phyloP scores from a whole-genome alignment of 1,139 yeast genomes.

The Geotrichum australiense region DNA sequence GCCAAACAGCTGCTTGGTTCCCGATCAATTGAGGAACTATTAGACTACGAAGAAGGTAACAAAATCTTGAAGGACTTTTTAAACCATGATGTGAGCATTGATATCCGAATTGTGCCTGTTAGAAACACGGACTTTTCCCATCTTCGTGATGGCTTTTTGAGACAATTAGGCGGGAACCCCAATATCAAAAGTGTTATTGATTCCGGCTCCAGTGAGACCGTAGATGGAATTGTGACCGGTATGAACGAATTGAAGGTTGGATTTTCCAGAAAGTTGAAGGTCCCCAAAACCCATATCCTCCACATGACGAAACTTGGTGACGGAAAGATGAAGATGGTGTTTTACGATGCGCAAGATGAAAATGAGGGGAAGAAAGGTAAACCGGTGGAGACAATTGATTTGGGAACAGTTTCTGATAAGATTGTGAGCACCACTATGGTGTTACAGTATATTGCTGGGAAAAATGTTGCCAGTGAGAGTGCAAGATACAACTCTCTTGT shows the following conservation, averaged over 20 bases:
- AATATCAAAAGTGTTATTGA: conserved; percentile 35
- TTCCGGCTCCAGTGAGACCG: conserved; percentile 14
- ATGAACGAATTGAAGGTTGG: conserved; percentile 33
- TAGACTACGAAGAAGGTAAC: conserved; percentile 49
- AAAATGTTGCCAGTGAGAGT: conserved; percentile 48
- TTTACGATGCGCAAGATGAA: conserved; percentile 33
- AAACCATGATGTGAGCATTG: conserved; percentile 53
- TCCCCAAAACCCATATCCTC: conserved; percentile 55
- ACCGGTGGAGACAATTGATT: conserved; percentile 31
- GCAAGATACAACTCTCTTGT: conserved; percentile 30
- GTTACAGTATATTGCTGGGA: conserved; percentile 54
- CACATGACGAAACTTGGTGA: conserved; percentile 42
- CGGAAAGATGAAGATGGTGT: conserved; percentile 44
- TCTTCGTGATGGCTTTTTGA: conserved; percentile 79
- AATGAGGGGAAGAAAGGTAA: conserved; percentile 25
- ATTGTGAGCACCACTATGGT: conserved; percentile 51
- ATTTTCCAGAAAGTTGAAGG: conserved; percentile 35
- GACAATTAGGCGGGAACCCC: conserved; percentile 60
- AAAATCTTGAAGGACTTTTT: conserved; percentile 50
- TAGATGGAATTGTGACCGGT: conserved; percentile 28
- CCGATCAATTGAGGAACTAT: conserved; percentile 52
- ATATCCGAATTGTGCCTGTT: conserved; percentile 74
- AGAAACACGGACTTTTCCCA: conserved; percentile 88
- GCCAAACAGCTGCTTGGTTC: conserved; percentile 41
- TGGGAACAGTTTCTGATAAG: conserved; percentile 34